These are phyloP conservation scores for Pelagophyceae sp. DNA, from an alignment of 352 stramenopile species.

Conservation along the genomic window DNA sequence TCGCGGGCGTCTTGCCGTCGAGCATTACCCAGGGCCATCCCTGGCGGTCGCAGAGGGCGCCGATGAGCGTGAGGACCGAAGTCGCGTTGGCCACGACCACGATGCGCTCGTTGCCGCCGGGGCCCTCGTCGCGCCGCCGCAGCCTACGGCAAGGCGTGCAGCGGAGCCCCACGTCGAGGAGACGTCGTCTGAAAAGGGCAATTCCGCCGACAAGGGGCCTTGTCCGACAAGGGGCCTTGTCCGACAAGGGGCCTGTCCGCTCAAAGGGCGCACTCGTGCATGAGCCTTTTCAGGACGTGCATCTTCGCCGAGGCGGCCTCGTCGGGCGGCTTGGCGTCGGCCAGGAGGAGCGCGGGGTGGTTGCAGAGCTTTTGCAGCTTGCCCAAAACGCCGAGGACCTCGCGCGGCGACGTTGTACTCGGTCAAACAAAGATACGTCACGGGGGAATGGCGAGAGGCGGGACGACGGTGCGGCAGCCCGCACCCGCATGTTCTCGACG, in stretches of 20 bases:
- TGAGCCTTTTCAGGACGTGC: slow-evolving; percentile 85
- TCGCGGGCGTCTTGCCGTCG: slow-evolving; percentile 45
- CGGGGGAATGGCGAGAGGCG: no score
- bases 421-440: no score
- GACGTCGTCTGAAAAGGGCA: no score
- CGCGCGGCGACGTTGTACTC: no score
- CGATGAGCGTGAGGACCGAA: slow-evolving; percentile 70
- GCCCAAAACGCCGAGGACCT: slow-evolving; percentile 55
- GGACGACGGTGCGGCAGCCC: no score
- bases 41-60: slow-evolving; percentile 59
- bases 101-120: slow-evolving; percentile 79
- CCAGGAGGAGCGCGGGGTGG: slow-evolving; percentile 55
- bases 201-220: no score
- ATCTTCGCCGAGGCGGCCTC: slow-evolving; percentile 58
- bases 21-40: slow-evolving; percentile 63
- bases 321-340: slow-evolving; percentile 21
- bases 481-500: no score
- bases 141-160: no score
- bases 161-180: no score
- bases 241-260: no score
- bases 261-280: slow-evolving; percentile 84
- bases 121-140: no score
- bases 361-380: slow-evolving; percentile 95
- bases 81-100: slow-evolving; percentile 98
- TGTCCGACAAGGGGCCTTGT: no score